Evolutionary conservation across 208 protist species (phyloP).

Genomic region (Trypanosoma rangeli): DNA sequence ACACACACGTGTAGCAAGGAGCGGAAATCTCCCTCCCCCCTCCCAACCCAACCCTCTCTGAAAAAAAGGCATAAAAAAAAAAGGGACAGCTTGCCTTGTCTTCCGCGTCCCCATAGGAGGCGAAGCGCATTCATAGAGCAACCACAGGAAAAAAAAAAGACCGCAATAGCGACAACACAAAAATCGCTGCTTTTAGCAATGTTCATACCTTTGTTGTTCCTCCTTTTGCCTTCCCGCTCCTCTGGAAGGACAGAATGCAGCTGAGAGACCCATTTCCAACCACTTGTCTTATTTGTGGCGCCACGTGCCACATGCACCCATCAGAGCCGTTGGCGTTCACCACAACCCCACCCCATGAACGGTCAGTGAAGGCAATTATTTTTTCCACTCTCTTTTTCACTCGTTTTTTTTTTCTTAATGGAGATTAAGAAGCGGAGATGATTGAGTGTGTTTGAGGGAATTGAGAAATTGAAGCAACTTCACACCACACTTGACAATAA

Average conservation of each 20-base stretch:
- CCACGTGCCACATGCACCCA: neutral
- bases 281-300: neutral
- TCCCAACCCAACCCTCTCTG: too few species aligned
- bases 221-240: neutral
- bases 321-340: neutral
- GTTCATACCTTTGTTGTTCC: neutral
- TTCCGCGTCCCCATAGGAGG: neutral
- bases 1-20: too few species aligned
- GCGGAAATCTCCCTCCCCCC: too few species aligned
- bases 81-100: neutral
- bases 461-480: neutral
- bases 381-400: neutral
- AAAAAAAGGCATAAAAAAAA: neutral
- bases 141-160: slow-evolving; percentile 21
- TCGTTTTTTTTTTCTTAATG: neutral
- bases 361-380: neutral
- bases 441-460: neutral
- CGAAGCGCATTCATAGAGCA: neutral
- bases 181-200: neutral
- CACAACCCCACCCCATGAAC: neutral
- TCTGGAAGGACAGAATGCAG: neutral
- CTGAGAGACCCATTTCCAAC: neutral
- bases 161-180: slow-evolving; percentile 5
- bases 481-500: neutral
- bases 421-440: too few species aligned